phyloP scores from a whole-genome alignment of 1,284 basidiomycete species.

The Trichosporon coremiiforme region DNA sequence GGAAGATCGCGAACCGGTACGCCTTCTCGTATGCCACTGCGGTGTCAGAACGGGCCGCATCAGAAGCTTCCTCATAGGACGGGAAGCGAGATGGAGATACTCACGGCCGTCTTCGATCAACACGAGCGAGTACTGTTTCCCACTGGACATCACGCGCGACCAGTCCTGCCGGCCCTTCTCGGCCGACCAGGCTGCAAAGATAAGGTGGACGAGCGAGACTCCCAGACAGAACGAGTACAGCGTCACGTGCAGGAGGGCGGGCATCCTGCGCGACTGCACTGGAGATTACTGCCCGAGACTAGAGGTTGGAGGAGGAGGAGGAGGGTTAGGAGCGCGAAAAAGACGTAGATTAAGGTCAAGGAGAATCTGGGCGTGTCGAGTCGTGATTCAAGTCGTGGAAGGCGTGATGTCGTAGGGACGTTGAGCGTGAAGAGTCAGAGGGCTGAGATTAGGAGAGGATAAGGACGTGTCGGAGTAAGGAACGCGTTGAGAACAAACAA shows the following conservation, averaged over 20 bases:
- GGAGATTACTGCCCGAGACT: neutral
- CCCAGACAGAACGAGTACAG: slow-evolving; percentile 14
- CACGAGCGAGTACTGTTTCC: neutral
- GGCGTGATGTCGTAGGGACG: neutral
- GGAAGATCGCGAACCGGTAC: slow-evolving; percentile 15
- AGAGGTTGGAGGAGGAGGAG: neutral
- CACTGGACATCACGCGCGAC: neutral
- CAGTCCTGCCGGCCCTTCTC: neutral
- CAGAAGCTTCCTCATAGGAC: neutral
- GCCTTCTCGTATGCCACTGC: neutral
- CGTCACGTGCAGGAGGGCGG: slow-evolving; percentile 13
- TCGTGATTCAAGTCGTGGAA: neutral
- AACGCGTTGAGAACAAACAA: neutral
- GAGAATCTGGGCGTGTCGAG: no score
- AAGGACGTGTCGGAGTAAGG: neutral
- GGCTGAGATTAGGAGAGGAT: neutral
- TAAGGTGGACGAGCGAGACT: neutral
- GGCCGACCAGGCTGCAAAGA: slow-evolving; percentile 7
- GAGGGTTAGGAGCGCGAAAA: no score
- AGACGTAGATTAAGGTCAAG: neutral
- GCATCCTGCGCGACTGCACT: neutral
- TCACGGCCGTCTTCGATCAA: slow-evolving; percentile 6
- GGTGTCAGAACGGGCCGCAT: neutral
- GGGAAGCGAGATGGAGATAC: neutral
- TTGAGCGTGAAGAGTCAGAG: neutral